Conservation (phyloP, 768 basidiomycete species). For the Lactarius deliciosus region DNA sequence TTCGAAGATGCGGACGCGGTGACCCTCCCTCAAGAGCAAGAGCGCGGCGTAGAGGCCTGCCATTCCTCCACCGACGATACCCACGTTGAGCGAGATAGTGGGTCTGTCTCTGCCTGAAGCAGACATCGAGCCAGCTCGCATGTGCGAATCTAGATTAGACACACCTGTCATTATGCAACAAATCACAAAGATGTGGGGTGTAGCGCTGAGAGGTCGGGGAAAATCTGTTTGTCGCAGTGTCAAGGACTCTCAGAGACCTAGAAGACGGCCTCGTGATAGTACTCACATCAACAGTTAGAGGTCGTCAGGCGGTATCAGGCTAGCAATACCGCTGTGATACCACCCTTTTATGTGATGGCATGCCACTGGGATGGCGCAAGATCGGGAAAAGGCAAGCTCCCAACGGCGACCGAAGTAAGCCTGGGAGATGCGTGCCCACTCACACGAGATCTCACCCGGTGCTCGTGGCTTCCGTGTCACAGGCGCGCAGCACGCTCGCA, state of each 20-base stretch:
- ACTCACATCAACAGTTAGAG: neutral
- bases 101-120: too few species aligned
- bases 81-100: neutral
- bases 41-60: slow-evolving; percentile 29
- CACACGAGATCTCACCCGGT: neutral
- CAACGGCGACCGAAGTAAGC: neutral
- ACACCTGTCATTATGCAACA: neutral
- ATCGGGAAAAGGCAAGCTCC: neutral
- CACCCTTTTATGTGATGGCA: neutral
- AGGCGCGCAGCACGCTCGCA: too few species aligned
- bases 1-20: slow-evolving; percentile 27
- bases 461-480: too few species aligned
- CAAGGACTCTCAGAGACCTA: neutral
- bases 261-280: neutral
- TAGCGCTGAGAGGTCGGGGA: neutral
- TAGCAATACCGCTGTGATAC: neutral
- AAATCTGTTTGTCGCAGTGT: neutral
- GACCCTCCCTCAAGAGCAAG: slow-evolving; percentile 20
- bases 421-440: neutral
- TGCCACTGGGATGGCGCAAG: neutral
- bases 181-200: neutral
- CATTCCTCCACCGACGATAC: slow-evolving; percentile 28
- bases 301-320: neutral
- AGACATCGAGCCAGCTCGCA: neutral
- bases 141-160: neutral